A percentile compares a stretch with the other conserved stretches of the same genome.
phyloP scores from a whole-genome alignment of 768 basidiomycete genomes.

The Aureoboletus auriporus region DNA sequence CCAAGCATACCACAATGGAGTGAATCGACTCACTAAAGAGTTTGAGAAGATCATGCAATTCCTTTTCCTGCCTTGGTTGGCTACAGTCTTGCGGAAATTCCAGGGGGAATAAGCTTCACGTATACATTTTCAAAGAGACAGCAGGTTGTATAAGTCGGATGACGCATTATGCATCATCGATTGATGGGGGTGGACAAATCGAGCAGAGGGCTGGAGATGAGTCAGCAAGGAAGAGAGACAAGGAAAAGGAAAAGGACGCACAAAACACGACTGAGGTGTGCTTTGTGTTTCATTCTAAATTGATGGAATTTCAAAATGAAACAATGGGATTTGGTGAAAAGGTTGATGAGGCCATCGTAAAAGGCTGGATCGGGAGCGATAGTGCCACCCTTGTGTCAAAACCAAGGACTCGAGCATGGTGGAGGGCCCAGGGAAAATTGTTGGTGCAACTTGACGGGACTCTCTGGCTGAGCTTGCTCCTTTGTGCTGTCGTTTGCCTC shows the following conservation, averaged over 20 bases:
- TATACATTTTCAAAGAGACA: conserved; percentile 76
- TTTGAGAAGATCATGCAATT: too few relatives aligned
- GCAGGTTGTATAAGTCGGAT: too few relatives aligned
- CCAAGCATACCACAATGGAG: too few relatives aligned
- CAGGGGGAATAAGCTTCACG: conserved; percentile 74
- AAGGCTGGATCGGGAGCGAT: conserved; percentile 43
- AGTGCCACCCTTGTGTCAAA: conserved; percentile 56
- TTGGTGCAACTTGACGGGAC: conserved; percentile 48
- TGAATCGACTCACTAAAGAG: conserved; percentile 57
- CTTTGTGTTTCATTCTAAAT: conserved; percentile 22
- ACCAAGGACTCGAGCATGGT: conserved; percentile 60
- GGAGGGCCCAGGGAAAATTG: conserved; percentile 65
- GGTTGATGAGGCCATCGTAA: conserved; percentile 67
- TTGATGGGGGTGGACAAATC: too few relatives aligned
- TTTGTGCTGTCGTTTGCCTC: conserved; percentile 17
- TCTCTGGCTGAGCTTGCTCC: conserved; percentile 25
- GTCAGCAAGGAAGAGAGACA: conserved; percentile 3
- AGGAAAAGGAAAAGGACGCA: conserved; percentile 25
- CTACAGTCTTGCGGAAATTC: conserved; percentile 47
- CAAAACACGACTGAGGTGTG: conserved; percentile 64
- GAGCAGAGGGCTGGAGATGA: conserved; percentile 62
- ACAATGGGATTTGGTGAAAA: too few relatives aligned
- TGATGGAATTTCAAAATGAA: conserved; percentile 61
- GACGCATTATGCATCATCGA: too few relatives aligned
- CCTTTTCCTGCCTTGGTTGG: conserved; percentile 39